Conservation (phyloP, 768 basidiomycete species). For the Serendipita sp. region DNA sequence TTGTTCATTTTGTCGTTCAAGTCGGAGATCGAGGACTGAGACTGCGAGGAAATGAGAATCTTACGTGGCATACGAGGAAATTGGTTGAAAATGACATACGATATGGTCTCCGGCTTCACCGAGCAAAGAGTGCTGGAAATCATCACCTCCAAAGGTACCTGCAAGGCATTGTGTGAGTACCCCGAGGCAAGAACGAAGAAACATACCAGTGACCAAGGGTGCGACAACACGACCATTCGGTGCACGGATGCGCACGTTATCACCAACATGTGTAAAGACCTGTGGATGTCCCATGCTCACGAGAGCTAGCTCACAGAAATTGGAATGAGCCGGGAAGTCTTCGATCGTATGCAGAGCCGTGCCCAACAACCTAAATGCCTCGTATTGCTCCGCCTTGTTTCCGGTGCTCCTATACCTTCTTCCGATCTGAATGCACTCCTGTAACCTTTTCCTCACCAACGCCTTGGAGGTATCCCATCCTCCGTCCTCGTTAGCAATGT, state of each 20-base stretch:
- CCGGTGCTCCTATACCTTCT: conserved; percentile 42
- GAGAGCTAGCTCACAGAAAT: conserved; percentile 77
- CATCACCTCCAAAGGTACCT: conserved; percentile 63
- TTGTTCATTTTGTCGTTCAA: conserved; percentile 61
- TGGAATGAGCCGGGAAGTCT: conserved; percentile 79
- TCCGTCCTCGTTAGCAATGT: conserved; percentile 72
- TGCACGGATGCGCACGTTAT: conserved; percentile 55
- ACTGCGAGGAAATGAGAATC: conserved; percentile 8
- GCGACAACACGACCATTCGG: conserved; percentile 62
- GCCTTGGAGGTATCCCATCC: conserved; percentile 81
- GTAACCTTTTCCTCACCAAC: conserved; percentile 54
- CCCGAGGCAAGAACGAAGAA: background rate
- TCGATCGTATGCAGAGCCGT: conserved; percentile 61
- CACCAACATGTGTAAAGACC: conserved; percentile 80
- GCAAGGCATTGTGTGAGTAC: background rate
- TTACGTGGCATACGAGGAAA: no score
- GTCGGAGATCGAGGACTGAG: conserved; percentile 70
- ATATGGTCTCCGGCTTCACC: conserved; percentile 27
- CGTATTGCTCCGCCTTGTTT: conserved; percentile 53
- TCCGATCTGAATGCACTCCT: conserved; percentile 66
- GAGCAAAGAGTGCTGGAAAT: conserved; percentile 63
- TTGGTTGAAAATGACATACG: conserved; percentile 26
- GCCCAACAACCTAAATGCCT: conserved; percentile 68
- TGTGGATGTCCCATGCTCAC: conserved; percentile 54
- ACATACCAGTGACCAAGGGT: conserved; percentile 64